Conservation (phyloP, 208 protist genomes). For the Wallacemonas rigidus region DNA sequence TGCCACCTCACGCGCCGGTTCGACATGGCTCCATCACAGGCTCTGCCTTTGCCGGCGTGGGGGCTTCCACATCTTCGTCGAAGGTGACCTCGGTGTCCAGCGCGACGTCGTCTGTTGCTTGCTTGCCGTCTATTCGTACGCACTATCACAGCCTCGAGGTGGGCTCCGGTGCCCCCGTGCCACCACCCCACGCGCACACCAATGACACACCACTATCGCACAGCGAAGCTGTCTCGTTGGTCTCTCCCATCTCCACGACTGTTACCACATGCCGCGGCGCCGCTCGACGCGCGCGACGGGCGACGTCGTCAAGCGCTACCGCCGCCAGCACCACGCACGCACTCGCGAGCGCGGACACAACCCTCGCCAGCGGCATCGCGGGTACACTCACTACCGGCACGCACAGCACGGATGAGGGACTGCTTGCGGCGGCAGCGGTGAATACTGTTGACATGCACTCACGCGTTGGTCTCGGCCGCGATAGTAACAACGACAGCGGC, state of each 20-base stretch:
- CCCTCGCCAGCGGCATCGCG: background rate
- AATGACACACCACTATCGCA: too few species aligned
- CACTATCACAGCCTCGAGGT: background rate
- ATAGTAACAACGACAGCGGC: background rate
- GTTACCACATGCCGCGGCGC: background rate
- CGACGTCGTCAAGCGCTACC: background rate
- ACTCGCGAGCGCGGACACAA: background rate
- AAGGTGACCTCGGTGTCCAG: background rate
- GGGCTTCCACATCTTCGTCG: background rate
- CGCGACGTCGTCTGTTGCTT: background rate
- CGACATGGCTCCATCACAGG: background rate
- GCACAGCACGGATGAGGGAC: conserved; percentile 8
- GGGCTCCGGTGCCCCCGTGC: background rate
- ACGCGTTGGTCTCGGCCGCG: background rate
- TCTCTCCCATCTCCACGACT: background rate
- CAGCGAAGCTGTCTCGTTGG: background rate
- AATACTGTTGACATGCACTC: background rate
- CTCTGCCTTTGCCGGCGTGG: background rate
- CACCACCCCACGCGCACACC: too few species aligned
- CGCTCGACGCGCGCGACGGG: background rate
- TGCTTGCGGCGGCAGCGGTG: background rate
- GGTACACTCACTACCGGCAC: background rate
- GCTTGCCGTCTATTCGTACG: background rate
- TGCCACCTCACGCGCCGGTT: too few species aligned
- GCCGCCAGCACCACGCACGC: background rate